Conservation (phyloP, 2,329 filamentous ascomycete genomes). For the Periconia sp. region DNA sequence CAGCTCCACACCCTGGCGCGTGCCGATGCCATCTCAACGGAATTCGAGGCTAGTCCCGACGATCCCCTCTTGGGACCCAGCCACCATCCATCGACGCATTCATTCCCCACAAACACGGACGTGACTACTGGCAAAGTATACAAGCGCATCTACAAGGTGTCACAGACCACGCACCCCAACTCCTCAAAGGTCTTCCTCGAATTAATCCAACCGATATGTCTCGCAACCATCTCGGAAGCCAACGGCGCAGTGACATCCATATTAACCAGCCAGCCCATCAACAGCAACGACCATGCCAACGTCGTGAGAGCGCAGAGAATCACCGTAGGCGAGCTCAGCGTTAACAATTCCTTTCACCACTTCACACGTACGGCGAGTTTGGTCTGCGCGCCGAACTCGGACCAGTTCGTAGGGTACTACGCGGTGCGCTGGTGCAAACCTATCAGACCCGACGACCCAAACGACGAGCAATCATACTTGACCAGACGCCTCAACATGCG, state of each 20-base stretch:
- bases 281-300: not conserved
- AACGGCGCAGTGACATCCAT: too few relatives aligned
- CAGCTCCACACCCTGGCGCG: not conserved
- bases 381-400: not conserved
- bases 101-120: not conserved
- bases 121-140: not conserved
- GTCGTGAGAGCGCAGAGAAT: not conserved
- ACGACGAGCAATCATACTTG: too few relatives aligned
- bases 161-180: not conserved
- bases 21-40: not conserved
- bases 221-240: too few relatives aligned
- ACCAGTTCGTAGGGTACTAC: not conserved
- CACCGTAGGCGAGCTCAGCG: not conserved
- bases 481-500: not conserved
- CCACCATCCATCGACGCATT: not conserved
- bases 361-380: not conserved
- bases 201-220: not conserved
- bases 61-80: not conserved
- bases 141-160: not conserved
- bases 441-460: too few relatives aligned
- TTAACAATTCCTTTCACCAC: not conserved
- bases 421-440: not conserved
- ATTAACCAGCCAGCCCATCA: not conserved
- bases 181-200: not conserved
- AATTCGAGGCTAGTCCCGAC: too few relatives aligned